Evolutionary conservation across 2,329 filamentous ascomycete genomes (phyloP).

Genomic region (Phyllosticta citriasiana): DNA sequence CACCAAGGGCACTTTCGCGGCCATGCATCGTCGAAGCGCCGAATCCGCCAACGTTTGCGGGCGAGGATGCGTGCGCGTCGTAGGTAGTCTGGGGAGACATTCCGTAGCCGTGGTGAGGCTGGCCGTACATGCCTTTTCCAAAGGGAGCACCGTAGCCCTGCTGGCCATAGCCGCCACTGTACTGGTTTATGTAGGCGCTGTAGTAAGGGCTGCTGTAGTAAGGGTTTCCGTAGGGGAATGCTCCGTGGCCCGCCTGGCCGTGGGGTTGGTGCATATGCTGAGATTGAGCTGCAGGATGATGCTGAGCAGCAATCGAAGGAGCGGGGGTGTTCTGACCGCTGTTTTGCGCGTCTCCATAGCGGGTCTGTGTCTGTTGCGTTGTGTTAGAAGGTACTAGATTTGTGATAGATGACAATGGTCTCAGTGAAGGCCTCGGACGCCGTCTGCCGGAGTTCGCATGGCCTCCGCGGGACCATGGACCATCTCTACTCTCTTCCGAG

Average conservation of each 20-base stretch:
- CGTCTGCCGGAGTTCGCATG: background rate
- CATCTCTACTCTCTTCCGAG: background rate
- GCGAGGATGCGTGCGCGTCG: slow-evolving; percentile 54
- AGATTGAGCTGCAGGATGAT: slow-evolving; percentile 38
- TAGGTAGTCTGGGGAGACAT: slow-evolving; percentile 47
- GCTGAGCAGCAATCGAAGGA: slow-evolving; percentile 52
- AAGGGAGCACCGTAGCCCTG: slow-evolving; percentile 41
- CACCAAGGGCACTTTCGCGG: slow-evolving; percentile 35
- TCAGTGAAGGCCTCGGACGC: background rate
- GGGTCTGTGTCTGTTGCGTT: slow-evolving; percentile 47
- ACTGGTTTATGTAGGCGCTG: slow-evolving; percentile 54
- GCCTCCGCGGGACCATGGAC: background rate
- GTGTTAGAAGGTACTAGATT: slow-evolving; percentile 3
- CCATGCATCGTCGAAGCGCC: slow-evolving; percentile 37
- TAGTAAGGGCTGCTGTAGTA: slow-evolving; percentile 54
- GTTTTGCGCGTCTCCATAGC: slow-evolving; percentile 66
- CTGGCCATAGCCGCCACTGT: slow-evolving; percentile 43
- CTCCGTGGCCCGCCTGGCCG: slow-evolving; percentile 32
- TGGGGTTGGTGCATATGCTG: slow-evolving; percentile 42
- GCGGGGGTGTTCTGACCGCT: slow-evolving; percentile 89
- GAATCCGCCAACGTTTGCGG: slow-evolving; percentile 48
- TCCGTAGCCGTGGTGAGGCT: slow-evolving; percentile 50
- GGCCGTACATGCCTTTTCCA: slow-evolving; percentile 53
- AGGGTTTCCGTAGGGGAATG: slow-evolving; percentile 35
- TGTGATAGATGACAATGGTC: background rate